phyloP scores from a whole-genome alignment of 345 rosid species.

The Syzygium aqueum region DNA sequence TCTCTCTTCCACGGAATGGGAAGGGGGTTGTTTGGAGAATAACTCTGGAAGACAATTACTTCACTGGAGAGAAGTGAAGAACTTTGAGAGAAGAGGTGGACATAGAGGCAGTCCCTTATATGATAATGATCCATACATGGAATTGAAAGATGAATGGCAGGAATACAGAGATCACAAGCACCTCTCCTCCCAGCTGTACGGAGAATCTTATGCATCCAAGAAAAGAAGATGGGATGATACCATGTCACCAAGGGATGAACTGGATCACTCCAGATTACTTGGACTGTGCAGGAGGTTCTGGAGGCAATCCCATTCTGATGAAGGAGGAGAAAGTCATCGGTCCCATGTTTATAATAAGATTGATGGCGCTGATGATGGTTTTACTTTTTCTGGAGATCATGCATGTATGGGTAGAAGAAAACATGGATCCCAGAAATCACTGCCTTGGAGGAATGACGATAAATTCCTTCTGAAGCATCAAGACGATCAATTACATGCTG shows the following conservation, averaged over 20 bases:
- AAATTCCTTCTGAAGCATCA: slow-evolving; percentile 20
- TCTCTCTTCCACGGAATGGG: slow-evolving; percentile 12
- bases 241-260: slow-evolving; percentile 6
- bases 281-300: slow-evolving; percentile 7
- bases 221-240: slow-evolving; percentile 15
- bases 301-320: slow-evolving; percentile 11
- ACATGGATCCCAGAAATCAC: slow-evolving; percentile 4
- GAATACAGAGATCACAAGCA: slow-evolving; percentile 5
- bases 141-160: slow-evolving; percentile 14
- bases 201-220: slow-evolving; percentile 14
- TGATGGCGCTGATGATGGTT: slow-evolving; percentile 4
- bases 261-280: slow-evolving; percentile 7
- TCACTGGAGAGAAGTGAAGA: slow-evolving; percentile 17
- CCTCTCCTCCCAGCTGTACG: slow-evolving; percentile 4
- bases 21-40: slow-evolving; percentile 17
- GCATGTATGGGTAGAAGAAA: slow-evolving; percentile 14
- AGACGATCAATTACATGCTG: slow-evolving; percentile 9
- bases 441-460: slow-evolving; percentile 6
- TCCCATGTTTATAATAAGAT: slow-evolving; percentile 1
- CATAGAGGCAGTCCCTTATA: slow-evolving; percentile 7
- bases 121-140: slow-evolving; percentile 21
- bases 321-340: slow-evolving; percentile 13
- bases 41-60: slow-evolving; percentile 12
- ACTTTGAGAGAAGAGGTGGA: slow-evolving; percentile 22
- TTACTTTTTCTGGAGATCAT: slow-evolving; percentile 8